Evolutionary conservation across 2,329 filamentous ascomycete species (phyloP).

Genomic region (Sclerotinia borealis): DNA sequence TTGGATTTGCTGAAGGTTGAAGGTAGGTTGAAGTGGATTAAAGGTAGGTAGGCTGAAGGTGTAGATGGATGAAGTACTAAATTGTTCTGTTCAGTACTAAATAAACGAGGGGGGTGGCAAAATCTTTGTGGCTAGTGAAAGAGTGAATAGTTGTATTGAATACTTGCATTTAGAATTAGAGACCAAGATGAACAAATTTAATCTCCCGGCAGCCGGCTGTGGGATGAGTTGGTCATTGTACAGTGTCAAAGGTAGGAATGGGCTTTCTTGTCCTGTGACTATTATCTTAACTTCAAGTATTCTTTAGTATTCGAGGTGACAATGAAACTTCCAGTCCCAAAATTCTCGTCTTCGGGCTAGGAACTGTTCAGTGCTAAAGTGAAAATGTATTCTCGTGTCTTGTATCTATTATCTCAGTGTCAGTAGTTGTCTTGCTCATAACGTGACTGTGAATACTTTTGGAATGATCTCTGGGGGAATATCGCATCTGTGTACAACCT

Average conservation of each 20-base stretch:
- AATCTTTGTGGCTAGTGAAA: background rate
- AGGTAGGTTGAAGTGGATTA: too few species aligned
- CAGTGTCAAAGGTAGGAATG: background rate
- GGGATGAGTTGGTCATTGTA: background rate
- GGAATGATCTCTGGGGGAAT: too few species aligned
- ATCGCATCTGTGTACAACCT: background rate
- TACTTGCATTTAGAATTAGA: background rate
- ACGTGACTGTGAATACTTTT: background rate
- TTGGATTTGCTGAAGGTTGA: background rate
- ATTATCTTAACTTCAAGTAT: background rate
- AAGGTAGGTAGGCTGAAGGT: background rate
- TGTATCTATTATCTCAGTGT: too few species aligned
- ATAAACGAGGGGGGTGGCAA: background rate
- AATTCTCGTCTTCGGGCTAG: background rate
- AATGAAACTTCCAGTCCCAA: background rate
- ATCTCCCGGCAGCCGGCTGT: background rate
- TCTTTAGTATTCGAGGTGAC: background rate
- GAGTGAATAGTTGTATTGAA: background rate
- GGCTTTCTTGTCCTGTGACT: background rate
- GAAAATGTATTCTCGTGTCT: background rate
- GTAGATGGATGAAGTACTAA: background rate
- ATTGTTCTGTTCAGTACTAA: background rate
- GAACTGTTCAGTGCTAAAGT: too few species aligned
- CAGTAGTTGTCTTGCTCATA: background rate
- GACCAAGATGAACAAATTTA: background rate